These are phyloP conservation scores for Triticum dicoccoides DNA, from an alignment of 176 grass and related monocot genomes.

Conservation along the genomic window DNA sequence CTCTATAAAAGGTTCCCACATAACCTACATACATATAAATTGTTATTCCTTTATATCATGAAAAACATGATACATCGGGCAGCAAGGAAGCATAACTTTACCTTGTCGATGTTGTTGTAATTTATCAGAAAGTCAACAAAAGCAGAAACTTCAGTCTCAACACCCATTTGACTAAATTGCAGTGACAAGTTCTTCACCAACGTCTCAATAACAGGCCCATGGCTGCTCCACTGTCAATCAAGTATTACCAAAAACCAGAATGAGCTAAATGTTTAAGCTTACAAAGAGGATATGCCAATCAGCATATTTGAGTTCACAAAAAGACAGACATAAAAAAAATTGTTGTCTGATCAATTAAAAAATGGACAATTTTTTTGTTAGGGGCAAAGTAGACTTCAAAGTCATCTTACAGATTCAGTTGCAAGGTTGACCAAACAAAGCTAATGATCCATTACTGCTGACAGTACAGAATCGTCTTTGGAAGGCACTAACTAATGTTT, in stretches of 20 bases:
- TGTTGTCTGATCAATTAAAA: constrained; percentile 12
- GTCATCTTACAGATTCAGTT: neutral
- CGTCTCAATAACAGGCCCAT: constrained; percentile 89
- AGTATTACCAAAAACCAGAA: constrained; percentile 24
- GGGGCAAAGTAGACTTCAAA: neutral
- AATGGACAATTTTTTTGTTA: neutral
- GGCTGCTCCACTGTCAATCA: constrained; percentile 76
- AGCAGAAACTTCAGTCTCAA: constrained; percentile 57
- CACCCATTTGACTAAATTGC: constrained; percentile 51
- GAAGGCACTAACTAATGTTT: constrained; percentile 1
- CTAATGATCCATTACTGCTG: constrained; percentile 22
- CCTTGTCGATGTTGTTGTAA: constrained; percentile 99
- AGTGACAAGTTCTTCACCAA: constrained; percentile 75
- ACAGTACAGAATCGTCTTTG: neutral
- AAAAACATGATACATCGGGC: constrained; percentile 16
- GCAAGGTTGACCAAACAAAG: constrained; percentile 25
- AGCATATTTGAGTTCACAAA: constrained; percentile 10
- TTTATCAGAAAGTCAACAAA: constrained; percentile 87
- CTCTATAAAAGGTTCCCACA: constrained; percentile 99
- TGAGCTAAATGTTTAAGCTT: constrained; percentile 35
- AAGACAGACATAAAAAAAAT: neutral
- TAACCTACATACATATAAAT: constrained; percentile 59
- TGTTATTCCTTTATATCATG: constrained; percentile 33
- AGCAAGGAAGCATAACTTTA: constrained; percentile 39
- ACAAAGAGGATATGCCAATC: constrained; percentile 9